Evolutionary conservation across 495 filamentous ascomycete species (phyloP), one percentile per base, ranked within the genome.

Genomic region (Aspergillus taichungensis): DNA sequence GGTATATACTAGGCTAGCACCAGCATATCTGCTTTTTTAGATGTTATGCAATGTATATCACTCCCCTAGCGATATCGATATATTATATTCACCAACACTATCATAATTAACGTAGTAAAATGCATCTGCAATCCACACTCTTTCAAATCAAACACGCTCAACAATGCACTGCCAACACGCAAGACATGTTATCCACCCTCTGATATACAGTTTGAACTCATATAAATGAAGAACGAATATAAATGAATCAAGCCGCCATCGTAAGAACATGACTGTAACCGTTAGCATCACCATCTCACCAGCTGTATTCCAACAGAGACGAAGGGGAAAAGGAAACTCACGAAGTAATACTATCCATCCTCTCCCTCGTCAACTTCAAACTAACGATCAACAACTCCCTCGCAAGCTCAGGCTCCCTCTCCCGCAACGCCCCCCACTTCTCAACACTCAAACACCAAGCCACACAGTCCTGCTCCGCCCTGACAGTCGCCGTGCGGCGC

Each of bases 281-380:
- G 42, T 49, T 37, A 54, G 51, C 12, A 32, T 10, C 2, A n/a
- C 9, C 28, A 32, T 13, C 9, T 30, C 13, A 11, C 2, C 2
- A 24, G 18, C 18, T 24, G 2, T 24, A 24, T 24, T 24, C 18
- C 18, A 24, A 24, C 18, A 4, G 2, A 24, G 18, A 24, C 18
- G 18, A 1, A 24, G 18, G 18, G 18, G 8, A 39, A 42, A 4
- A 11, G 0, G 13, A 33, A 30, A 77, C 77, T 64, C 72, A 83
- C 62, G 76, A 79, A 10, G 90, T 95, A 61, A 98, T 89, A 38
- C 87, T 84, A 56, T 83, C 78, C 87, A 95, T 90, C 52, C 90
- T 69, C 71, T 95, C 89, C 38, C 80, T 87, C 32, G 86, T 94
- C 57, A 96, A 59, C 69, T 92, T 95, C 57, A 98, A 63, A 39